These are phyloP conservation scores for Epichloe gansuensis DNA, from an alignment of 2,329 filamentous ascomycete species.

Conservation along the genomic window DNA sequence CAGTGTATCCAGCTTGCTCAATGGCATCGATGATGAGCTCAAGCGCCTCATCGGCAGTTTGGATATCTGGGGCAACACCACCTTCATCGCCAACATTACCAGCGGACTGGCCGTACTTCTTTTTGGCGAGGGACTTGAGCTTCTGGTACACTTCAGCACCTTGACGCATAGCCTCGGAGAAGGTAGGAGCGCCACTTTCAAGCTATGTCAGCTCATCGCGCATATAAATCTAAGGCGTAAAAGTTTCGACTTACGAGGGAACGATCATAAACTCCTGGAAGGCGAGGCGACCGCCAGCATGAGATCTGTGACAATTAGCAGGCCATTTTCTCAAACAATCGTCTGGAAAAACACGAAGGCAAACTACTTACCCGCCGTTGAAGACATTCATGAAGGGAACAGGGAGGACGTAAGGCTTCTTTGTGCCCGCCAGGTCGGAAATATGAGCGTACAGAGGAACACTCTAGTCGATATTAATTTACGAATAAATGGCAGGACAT, in stretches of 20 bases:
- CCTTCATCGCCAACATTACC: conserved; percentile 99
- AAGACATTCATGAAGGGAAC: conserved; percentile 92
- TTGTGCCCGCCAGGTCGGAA: conserved; percentile 75
- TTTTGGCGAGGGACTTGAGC: conserved; percentile 93
- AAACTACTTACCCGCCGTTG: conserved; percentile 49
- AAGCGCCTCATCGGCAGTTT: conserved; percentile 91
- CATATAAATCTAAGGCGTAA: background rate
- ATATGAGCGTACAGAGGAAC: conserved; percentile 81
- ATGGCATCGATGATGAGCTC: conserved; percentile 93
- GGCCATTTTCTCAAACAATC: background rate
- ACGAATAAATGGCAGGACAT: too few species aligned
- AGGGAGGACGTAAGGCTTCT: conserved; percentile 83
- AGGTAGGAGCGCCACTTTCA: conserved; percentile 63
- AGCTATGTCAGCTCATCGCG: conserved; percentile 5
- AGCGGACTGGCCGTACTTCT: conserved; percentile 98
- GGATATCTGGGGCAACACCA: conserved; percentile 97
- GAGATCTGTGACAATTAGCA: conserved; percentile 45
- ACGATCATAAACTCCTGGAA: conserved; percentile 98
- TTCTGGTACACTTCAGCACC: conserved; percentile 97
- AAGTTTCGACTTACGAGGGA: conserved; percentile 46
- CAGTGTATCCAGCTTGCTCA: conserved; percentile 87
- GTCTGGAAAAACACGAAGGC: background rate
- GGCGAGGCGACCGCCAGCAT: conserved; percentile 89
- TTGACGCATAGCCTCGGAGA: conserved; percentile 92
- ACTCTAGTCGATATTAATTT: conserved; percentile 30